A percentile compares a stretch with the other conserved stretches of the same genome.
These are phyloP conservation scores for Pichia nakasei DNA, from an alignment of 805 yeast genomes.

Conservation along the genomic window DNA sequence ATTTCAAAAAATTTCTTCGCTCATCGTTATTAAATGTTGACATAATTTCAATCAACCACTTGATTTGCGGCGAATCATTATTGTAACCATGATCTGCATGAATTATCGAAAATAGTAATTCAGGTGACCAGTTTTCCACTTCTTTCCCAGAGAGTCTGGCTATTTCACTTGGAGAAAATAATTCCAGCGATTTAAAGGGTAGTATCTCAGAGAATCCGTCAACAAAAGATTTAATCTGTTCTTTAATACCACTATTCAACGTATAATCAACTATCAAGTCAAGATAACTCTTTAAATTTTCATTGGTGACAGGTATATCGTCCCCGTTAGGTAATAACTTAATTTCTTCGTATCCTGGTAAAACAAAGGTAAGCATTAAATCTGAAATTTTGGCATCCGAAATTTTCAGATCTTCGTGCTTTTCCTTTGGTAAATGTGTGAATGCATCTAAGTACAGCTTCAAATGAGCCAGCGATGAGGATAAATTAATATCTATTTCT, in stretches of 20 bases:
- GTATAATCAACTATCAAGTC: constrained; percentile 47
- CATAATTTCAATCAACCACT: constrained; percentile 54
- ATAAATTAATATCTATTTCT: constrained; percentile 49
- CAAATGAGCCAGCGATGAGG: constrained; percentile 48
- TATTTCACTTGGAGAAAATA: constrained; percentile 71
- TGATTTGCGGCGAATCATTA: constrained; percentile 56
- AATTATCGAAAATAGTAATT: constrained; percentile 49
- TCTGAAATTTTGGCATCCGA: constrained; percentile 36
- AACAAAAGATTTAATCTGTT: constrained; percentile 61
- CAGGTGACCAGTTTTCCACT: constrained; percentile 79
- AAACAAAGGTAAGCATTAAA: constrained; percentile 52
- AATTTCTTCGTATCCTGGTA: constrained; percentile 67
- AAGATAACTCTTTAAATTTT: constrained; percentile 53
- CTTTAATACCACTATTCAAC: constrained; percentile 51
- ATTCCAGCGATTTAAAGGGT: constrained; percentile 62
- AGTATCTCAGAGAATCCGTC: constrained; percentile 78
- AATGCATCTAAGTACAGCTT: constrained; percentile 30
- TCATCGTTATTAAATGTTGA: constrained; percentile 43
- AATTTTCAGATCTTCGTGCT: constrained; percentile 12
- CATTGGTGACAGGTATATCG: constrained; percentile 36
- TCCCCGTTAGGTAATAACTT: constrained; percentile 53
- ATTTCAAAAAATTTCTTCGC: constrained; percentile 70
- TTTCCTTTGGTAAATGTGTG: constrained; percentile 2
- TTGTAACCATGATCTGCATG: constrained; percentile 89
- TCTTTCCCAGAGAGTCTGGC: constrained; percentile 63